Base-by-base conservation (phyloP, 2,329 filamentous ascomycete species). In the Diatrype stigma region DNA sequence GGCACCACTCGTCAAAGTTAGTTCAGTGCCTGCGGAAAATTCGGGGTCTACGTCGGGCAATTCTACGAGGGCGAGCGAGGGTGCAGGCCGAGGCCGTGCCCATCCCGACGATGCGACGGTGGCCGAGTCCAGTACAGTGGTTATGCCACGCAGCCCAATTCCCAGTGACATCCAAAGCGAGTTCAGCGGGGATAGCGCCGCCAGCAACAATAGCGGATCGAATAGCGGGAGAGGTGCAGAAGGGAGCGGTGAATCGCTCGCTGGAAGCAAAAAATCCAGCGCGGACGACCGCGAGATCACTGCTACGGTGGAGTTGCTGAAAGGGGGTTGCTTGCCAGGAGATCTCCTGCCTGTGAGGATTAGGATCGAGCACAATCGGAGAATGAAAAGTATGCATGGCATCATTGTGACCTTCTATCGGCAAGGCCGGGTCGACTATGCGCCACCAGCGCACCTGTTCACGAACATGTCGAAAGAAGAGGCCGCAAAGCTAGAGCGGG, bases 341-440 rank as follows among this genome's bases (percentile, higher is more conserved):
- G 94, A 97, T 60, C 82, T 81, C 22, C 77, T 97, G 42, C 85
- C 89, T 0, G 80, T 97, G 49, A 87, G 83, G 61, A 85, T 97
- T 48, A 84, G 81, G 1, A 85, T 99, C 53, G 87, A 90, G 56
- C 94, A 97, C 66, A 93, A 87, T 53, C 96, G 95, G 68, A 81
- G 85, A 51, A 83, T 97, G 63, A 90, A 93, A 72, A 97, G 91
- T 66, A 79, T 96, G 71, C 89, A 93, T 60, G 93, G 94, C 7
- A 87, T 97, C 45, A 94, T 97, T 54, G 84, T 96, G 44, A 97
- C 94, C 2, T 75, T 99, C 8, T 96, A 95, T 67, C 84, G 94
- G 42, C 89, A 96, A 68, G 91, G 91, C 22, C 85, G 90, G 53
- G 93, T 97, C 44, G 93, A 99, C 65, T 88, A 91, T 62, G 73